Evolutionary conservation across 257 asterid species (phyloP).

Genomic region (Misopates orontium): DNA sequence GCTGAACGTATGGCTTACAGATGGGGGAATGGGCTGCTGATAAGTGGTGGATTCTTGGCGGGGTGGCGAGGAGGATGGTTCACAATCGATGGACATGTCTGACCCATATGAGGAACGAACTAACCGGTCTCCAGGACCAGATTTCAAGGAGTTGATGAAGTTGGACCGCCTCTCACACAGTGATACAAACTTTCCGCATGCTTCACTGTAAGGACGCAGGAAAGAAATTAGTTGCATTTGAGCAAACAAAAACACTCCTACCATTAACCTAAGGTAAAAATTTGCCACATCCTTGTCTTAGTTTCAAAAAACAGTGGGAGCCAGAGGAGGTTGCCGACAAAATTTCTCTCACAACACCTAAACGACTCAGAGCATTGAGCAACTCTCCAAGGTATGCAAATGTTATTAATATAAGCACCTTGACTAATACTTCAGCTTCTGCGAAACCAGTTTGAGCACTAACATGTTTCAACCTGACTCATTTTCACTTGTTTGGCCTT

Average conservation of each 20-base stretch:
- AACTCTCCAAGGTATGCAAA: too few species aligned
- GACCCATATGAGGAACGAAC: conserved; percentile 58
- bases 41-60: conserved; percentile 30
- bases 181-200: conserved; percentile 66
- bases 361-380: too few species aligned
- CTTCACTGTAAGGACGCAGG: conserved; percentile 52
- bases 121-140: conserved; percentile 45
- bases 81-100: conserved; percentile 54
- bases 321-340: too few species aligned
- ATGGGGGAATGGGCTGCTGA: conserved; percentile 31
- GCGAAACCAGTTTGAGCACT: background rate
- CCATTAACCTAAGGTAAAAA: background rate
- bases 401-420: too few species aligned
- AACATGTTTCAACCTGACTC: background rate
- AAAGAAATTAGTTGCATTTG: background rate
- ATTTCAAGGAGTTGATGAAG: conserved; percentile 52
- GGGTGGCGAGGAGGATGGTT: conserved; percentile 38
- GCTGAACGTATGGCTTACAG: conserved; percentile 21
- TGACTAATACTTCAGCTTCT: background rate
- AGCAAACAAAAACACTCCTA: conserved; percentile 2
- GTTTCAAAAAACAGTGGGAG: too few species aligned
- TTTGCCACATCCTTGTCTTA: too few species aligned
- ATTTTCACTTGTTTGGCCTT: background rate
- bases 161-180: conserved; percentile 64
- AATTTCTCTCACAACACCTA: too few species aligned